phyloP scores from a whole-genome alignment of 2,329 filamentous ascomycete species.

The Acephala macrosclerotiorum region DNA sequence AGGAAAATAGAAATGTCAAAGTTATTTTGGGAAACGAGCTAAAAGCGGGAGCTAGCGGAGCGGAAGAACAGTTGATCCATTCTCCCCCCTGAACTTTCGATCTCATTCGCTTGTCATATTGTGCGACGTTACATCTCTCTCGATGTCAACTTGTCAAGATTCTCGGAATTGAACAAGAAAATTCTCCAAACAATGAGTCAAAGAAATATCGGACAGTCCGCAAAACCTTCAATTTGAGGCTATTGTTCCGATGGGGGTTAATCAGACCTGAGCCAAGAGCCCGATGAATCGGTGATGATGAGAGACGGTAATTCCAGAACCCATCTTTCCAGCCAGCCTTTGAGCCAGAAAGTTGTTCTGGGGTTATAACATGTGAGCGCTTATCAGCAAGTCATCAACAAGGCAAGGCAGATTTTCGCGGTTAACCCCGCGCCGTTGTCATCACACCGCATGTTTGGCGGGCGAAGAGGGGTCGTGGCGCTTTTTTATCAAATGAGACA shows the following conservation, averaged over 20 bases:
- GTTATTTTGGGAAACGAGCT: neutral
- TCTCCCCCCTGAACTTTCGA: no score
- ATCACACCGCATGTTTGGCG: neutral
- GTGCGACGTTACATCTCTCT: neutral
- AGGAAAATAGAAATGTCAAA: constrained; percentile 2
- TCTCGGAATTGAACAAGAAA: no score
- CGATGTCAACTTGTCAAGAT: no score
- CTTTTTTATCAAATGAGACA: no score
- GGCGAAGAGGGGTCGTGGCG: neutral
- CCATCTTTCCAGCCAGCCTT: neutral
- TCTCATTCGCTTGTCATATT: no score
- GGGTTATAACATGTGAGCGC: neutral
- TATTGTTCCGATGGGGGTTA: neutral
- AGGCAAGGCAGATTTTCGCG: neutral
- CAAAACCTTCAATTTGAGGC: neutral
- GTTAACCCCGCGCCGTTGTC: constrained; percentile 1
- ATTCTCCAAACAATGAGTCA: neutral
- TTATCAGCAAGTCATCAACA: neutral
- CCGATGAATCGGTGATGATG: neutral
- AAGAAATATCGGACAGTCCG: neutral
- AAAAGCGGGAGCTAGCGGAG: neutral
- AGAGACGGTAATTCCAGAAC: neutral
- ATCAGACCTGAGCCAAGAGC: neutral
- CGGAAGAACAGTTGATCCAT: no score
- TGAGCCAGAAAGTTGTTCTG: neutral